Evolutionary conservation across 352 stramenopile genomes (phyloP).

Genomic region (Pythium biforme): DNA sequence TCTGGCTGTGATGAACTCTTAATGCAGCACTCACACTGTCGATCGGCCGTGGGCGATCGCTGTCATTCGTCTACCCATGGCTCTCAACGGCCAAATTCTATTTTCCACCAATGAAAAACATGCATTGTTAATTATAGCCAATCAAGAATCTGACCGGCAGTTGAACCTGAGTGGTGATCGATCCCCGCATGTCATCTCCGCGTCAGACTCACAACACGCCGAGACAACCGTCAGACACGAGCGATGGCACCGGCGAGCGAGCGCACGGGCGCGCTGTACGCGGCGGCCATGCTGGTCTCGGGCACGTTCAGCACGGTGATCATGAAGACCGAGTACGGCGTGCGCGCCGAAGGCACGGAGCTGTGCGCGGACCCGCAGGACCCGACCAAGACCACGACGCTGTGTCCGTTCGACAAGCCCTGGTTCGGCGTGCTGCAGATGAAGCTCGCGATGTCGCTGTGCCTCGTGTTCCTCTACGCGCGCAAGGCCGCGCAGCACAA

Average conservation of each 20-base stretch:
- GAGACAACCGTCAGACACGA: no score
- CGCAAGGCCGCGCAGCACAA: conserved; percentile 55
- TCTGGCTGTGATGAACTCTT: no score
- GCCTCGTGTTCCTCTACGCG: conserved; percentile 71
- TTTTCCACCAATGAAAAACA: conserved; percentile 16
- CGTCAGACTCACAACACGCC: no score
- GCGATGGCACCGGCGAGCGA: conserved; percentile 15
- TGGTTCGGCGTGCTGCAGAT: conserved; percentile 87
- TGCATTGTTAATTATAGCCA: neutral
- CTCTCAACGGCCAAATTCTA: neutral
- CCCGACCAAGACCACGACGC: conserved; percentile 33
- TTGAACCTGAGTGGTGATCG: conserved; percentile 20
- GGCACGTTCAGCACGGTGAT: conserved; percentile 85
- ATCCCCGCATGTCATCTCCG: conserved; percentile 4
- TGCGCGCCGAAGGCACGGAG: conserved; percentile 51
- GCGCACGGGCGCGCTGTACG: conserved; percentile 50
- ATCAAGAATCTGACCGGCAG: neutral
- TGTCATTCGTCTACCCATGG: conserved; percentile 20
- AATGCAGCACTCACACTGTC: no score
- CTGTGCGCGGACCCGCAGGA: conserved; percentile 46
- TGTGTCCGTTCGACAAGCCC: conserved; percentile 83
- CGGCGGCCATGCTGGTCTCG: conserved; percentile 67
- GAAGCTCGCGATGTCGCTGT: conserved; percentile 81
- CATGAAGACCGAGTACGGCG: conserved; percentile 83
- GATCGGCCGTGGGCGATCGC: no score